These are phyloP conservation scores for Amphirosellinia nigrospora DNA, from an alignment of 495 filamentous ascomycete genomes.

Conservation along the genomic window DNA sequence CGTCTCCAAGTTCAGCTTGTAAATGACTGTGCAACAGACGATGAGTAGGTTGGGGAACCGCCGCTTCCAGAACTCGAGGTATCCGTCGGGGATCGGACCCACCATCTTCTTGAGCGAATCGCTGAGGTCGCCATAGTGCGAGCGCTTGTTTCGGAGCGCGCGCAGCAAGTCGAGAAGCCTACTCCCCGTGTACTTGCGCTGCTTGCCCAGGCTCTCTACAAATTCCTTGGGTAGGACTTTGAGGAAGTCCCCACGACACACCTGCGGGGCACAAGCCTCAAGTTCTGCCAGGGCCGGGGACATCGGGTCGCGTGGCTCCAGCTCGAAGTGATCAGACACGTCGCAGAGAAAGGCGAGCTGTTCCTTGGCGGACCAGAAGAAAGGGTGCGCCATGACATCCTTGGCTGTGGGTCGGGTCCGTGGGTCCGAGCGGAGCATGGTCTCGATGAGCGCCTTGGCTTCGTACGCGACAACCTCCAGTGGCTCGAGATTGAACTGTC, in stretches of 20 bases:
- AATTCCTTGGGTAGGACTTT: slow-evolving; percentile 76
- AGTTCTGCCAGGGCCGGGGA: slow-evolving; percentile 70
- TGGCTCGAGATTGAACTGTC: slow-evolving; percentile 72
- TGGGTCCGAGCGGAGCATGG: slow-evolving; percentile 80
- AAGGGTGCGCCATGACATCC: slow-evolving; percentile 86
- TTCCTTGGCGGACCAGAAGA: slow-evolving; percentile 92
- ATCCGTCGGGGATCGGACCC: slow-evolving; percentile 81
- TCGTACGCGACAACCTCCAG: slow-evolving; percentile 79
- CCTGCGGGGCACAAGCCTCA: slow-evolving; percentile 44
- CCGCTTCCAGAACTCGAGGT: slow-evolving; percentile 82
- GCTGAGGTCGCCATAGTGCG: slow-evolving; percentile 92
- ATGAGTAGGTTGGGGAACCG: slow-evolving; percentile 85
- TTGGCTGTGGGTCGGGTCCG: slow-evolving; percentile 72
- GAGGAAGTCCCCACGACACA: slow-evolving; percentile 72
- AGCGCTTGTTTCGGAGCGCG: slow-evolving; percentile 92
- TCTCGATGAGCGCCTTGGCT: slow-evolving; percentile 80
- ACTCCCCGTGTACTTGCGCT: slow-evolving; percentile 89
- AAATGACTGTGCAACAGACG: slow-evolving; percentile 75
- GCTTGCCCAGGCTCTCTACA: slow-evolving; percentile 86
- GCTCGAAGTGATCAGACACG: slow-evolving; percentile 93
- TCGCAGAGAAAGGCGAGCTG: slow-evolving; percentile 90
- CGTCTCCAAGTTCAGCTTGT: slow-evolving; percentile 65
- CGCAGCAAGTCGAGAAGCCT: slow-evolving; percentile 85
- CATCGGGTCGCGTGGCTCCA: slow-evolving; percentile 80
- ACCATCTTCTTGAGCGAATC: slow-evolving; percentile 79